Evolutionary conservation across 495 filamentous ascomycete species (phyloP).

Genomic region (Parmelia sp.): DNA sequence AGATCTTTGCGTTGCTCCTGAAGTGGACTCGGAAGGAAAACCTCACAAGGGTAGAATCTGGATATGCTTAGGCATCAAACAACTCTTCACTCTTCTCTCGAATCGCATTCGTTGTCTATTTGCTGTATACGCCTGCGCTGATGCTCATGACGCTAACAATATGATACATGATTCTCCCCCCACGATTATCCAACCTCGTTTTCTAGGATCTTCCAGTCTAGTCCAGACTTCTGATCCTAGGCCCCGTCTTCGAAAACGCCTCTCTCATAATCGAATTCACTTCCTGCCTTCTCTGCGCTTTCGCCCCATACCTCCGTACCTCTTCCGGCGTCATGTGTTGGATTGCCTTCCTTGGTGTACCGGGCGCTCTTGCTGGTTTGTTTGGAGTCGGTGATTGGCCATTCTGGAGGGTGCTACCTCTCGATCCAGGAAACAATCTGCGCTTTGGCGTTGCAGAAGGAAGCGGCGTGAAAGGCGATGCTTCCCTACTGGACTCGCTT

Average conservation of each 20-base stretch:
- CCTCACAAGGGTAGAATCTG: neutral
- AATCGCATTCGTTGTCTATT: neutral
- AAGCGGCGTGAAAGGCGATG: slow-evolving; percentile 53
- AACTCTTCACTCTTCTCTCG: neutral
- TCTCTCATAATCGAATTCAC: slow-evolving; percentile 42
- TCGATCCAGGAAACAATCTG: slow-evolving; percentile 27
- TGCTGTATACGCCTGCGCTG: slow-evolving; percentile 7
- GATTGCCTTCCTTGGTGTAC: slow-evolving; percentile 39
- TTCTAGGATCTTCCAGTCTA: neutral
- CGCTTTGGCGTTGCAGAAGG: slow-evolving; percentile 38
- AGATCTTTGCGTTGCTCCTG: neutral
- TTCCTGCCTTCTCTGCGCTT: slow-evolving; percentile 47
- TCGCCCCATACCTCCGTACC: slow-evolving; percentile 51
- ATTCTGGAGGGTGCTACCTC: slow-evolving; percentile 35
- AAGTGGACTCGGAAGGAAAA: neutral
- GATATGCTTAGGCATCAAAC: neutral
- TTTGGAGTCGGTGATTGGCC: slow-evolving; percentile 34
- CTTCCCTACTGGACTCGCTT: slow-evolving; percentile 46
- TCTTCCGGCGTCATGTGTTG: slow-evolving; percentile 47
- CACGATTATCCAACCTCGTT: neutral
- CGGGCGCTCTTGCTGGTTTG: slow-evolving; percentile 37
- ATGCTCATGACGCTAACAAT: slow-evolving; percentile 2
- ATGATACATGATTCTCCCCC: neutral
- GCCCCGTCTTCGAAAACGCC: slow-evolving; percentile 33
- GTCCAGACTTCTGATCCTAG: slow-evolving; percentile 19